Conservation (phyloP, 257 asterid species). For the Solanum chilense region DNA sequence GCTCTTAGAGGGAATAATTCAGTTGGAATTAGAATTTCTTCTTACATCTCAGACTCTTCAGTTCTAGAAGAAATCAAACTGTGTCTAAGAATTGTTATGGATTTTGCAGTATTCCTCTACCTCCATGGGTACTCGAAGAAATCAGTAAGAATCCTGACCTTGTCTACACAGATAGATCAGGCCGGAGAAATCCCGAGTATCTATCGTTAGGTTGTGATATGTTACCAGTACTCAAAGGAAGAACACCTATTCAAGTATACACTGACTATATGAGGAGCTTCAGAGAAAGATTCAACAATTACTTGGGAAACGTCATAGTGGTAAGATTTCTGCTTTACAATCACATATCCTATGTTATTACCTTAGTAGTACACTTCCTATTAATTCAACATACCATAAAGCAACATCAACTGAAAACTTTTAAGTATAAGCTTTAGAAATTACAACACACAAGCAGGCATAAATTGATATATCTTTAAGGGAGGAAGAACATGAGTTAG, state of each 20-base stretch:
- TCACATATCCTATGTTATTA: not conserved
- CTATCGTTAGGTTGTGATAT: slow-evolving; percentile 80
- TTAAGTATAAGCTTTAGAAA: not conserved
- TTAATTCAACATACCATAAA: not conserved
- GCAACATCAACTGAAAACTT: not conserved
- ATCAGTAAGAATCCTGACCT: slow-evolving; percentile 82
- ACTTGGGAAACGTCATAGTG: slow-evolving; percentile 60
- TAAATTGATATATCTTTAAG: not conserved
- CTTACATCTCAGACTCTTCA: not conserved
- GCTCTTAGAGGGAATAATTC: not conserved
- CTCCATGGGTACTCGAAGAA: slow-evolving; percentile 97
- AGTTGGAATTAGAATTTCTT: not conserved
- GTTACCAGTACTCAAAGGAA: slow-evolving; percentile 75
- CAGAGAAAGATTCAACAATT: slow-evolving; percentile 51
- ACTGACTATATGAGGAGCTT: slow-evolving; percentile 80
- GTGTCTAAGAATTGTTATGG: not conserved
- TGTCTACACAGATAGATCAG: slow-evolving; percentile 78
- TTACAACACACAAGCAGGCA: not conserved
- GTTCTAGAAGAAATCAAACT: not conserved
- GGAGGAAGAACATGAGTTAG: not conserved
- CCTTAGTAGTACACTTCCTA: not conserved
- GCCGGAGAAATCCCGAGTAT: slow-evolving; percentile 83
- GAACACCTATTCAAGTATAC: slow-evolving; percentile 90
- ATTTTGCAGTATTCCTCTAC: slow-evolving; percentile 73
- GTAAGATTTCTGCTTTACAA: slow-evolving; percentile 26